Percentiles rank a stretch among this genome's conserved stretches.
These are phyloP conservation scores for Penstemon davidsonii DNA, from an alignment of 257 asterid genomes.

Conservation along the genomic window DNA sequence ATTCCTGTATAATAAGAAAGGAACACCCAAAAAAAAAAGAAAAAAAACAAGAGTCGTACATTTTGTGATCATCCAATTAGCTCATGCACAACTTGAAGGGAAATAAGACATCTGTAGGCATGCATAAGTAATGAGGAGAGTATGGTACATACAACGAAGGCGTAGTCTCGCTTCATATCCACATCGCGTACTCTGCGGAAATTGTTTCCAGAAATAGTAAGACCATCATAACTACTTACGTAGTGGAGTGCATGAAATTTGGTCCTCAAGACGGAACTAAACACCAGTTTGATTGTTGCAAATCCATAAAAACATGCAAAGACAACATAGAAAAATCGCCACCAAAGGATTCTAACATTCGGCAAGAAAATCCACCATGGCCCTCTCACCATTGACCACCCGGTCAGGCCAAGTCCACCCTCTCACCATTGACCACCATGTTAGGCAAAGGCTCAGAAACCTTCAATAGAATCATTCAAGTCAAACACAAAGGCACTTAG, in stretches of 20 bases:
- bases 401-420: slow-evolving; percentile 80
- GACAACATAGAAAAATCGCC: slow-evolving; percentile 91
- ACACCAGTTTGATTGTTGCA: slow-evolving; percentile 97
- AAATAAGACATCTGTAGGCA: background rate
- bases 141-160: slow-evolving; percentile 80
- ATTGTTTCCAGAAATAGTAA: slow-evolving; percentile 98
- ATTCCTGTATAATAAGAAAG: slow-evolving; percentile 57
- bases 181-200: slow-evolving; percentile 99
- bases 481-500: slow-evolving; percentile 65
- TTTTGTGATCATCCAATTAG: slow-evolving; percentile 9
- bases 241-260: slow-evolving; percentile 87
- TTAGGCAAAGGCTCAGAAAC: slow-evolving; percentile 79
- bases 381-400: slow-evolving; percentile 97
- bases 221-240: slow-evolving; percentile 98
- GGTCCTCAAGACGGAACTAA: slow-evolving; percentile 92
- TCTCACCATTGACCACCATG: slow-evolving; percentile 84
- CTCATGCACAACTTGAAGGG: background rate
- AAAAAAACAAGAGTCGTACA: slow-evolving; percentile 32
- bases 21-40: slow-evolving; percentile 23
- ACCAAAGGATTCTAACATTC: slow-evolving; percentile 95
- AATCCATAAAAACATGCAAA: slow-evolving; percentile 95
- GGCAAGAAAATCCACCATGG: slow-evolving; percentile 74
- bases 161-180: slow-evolving; percentile 99
- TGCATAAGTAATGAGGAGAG: slow-evolving; percentile 18
- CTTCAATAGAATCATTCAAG: slow-evolving; percentile 96